These are phyloP conservation scores for Cordyceps farinosa DNA, from an alignment of 2,329 filamentous ascomycete species.

Conservation along the genomic window DNA sequence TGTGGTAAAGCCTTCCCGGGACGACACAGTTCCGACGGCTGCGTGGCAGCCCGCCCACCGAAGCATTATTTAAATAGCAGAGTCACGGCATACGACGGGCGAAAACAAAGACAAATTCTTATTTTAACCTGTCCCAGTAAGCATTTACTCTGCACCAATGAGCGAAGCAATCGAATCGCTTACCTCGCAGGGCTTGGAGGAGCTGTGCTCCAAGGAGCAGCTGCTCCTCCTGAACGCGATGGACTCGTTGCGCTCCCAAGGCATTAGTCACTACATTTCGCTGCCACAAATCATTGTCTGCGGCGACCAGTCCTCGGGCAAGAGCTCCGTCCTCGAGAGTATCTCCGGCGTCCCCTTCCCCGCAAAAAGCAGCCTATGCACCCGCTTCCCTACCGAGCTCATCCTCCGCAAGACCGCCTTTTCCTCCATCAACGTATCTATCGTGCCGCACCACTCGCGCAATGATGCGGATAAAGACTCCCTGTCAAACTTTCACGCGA, in stretches of 20 bases:
- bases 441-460: constrained; percentile 21
- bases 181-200: not conserved
- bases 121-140: not conserved
- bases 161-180: not conserved
- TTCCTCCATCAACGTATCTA: constrained; percentile 24
- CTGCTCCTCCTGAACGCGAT: constrained; percentile 34
- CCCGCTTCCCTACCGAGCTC: constrained; percentile 54
- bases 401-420: constrained; percentile 34
- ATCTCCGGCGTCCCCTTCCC: constrained; percentile 55
- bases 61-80: not conserved
- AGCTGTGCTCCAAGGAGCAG: constrained; percentile 12
- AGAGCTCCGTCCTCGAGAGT: constrained; percentile 55
- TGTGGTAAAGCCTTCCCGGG: no score
- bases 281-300: constrained; percentile 50
- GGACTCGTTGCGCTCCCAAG: constrained; percentile 34
- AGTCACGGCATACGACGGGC: not conserved
- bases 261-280: constrained; percentile 33
- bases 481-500: constrained; percentile 22
- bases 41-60: not conserved
- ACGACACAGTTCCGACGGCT: not conserved
- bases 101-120: not conserved
- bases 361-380: constrained; percentile 48
- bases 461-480: not conserved
- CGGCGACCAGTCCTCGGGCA: constrained; percentile 53
- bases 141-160: not conserved